These are phyloP conservation scores for Cryptomeria japonica DNA, from an alignment of 75 land plant species.

Conservation along the genomic window DNA sequence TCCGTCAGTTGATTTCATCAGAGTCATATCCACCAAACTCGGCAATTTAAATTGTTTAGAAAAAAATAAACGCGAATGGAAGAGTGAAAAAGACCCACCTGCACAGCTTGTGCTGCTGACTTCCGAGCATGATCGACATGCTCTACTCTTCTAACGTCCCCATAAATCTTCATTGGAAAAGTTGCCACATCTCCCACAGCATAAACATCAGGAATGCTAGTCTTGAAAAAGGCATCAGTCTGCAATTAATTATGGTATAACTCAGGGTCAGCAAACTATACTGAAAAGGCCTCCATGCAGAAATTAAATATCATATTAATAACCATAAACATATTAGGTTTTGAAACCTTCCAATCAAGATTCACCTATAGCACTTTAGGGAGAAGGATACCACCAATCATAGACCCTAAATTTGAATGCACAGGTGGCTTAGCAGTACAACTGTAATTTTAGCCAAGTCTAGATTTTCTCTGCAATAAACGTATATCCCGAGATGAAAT, in stretches of 20 bases:
- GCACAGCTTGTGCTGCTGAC: constrained; percentile 97
- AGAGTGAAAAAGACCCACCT: constrained; percentile 37
- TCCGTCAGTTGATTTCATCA: background rate
- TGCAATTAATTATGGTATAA: constrained; percentile 21
- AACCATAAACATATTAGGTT: background rate
- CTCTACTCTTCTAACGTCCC: constrained; percentile 85
- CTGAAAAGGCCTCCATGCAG: background rate
- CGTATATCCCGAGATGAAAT: background rate
- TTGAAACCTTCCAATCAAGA: background rate
- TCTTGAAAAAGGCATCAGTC: constrained; percentile 91
- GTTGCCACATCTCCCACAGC: constrained; percentile 95
- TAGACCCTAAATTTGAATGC: background rate
- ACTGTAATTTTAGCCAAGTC: background rate
- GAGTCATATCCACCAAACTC: background rate
- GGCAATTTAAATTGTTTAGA: background rate
- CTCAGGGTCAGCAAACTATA: background rate
- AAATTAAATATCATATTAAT: background rate
- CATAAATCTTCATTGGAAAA: constrained; percentile 86
- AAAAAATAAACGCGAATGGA: background rate
- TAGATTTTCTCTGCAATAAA: background rate
- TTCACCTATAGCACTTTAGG: background rate
- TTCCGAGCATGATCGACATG: constrained; percentile 98
- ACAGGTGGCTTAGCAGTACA: background rate
- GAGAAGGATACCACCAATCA: background rate
- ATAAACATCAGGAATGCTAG: constrained; percentile 88